Evolutionary conservation across 2,329 filamentous ascomycete genomes (phyloP).

Genomic region (Clonostachys rosea): DNA sequence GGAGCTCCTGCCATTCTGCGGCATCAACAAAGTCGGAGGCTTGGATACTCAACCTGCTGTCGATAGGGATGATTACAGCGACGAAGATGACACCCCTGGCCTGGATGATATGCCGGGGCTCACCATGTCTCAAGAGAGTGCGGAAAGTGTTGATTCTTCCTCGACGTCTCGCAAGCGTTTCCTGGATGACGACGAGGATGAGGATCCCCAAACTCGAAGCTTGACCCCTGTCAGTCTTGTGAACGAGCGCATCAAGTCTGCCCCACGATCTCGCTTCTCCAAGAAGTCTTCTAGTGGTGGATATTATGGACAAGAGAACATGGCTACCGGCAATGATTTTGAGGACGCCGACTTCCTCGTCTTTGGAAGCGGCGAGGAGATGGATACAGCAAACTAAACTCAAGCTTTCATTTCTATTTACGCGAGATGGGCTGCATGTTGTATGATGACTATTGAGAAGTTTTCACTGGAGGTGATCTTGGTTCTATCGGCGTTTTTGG

Average conservation of each 20-base stretch:
- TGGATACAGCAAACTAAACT: constrained; percentile 20
- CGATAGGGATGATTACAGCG: constrained; percentile 3
- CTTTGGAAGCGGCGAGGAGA: constrained; percentile 31
- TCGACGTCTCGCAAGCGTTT: constrained; percentile 38
- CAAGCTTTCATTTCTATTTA: constrained; percentile 5
- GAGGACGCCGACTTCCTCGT: constrained; percentile 65
- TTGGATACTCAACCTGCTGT: constrained; percentile 52
- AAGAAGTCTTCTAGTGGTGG: constrained; percentile 8
- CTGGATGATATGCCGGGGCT: constrained; percentile 39
- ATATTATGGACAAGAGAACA: constrained; percentile 40
- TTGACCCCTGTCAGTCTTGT: constrained; percentile 27
- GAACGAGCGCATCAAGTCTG: constrained; percentile 41
- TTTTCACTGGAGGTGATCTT: not conserved
- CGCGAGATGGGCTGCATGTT: not conserved
- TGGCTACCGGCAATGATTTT: constrained; percentile 50
- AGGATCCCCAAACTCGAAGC: constrained; percentile 24
- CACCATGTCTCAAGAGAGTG: constrained; percentile 52
- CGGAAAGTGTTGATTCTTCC: constrained; percentile 24
- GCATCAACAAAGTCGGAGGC: constrained; percentile 71
- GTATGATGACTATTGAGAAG: constrained; percentile 2
- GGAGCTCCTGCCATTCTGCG: constrained; percentile 78
- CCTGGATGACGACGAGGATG: constrained; percentile 36
- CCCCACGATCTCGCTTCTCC: constrained; percentile 29
- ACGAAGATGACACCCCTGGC: constrained; percentile 17
- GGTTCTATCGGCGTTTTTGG: too few relatives aligned